Conservation (phyloP, 2,329 filamentous ascomycete genomes). For the Beauveria caledonica region DNA sequence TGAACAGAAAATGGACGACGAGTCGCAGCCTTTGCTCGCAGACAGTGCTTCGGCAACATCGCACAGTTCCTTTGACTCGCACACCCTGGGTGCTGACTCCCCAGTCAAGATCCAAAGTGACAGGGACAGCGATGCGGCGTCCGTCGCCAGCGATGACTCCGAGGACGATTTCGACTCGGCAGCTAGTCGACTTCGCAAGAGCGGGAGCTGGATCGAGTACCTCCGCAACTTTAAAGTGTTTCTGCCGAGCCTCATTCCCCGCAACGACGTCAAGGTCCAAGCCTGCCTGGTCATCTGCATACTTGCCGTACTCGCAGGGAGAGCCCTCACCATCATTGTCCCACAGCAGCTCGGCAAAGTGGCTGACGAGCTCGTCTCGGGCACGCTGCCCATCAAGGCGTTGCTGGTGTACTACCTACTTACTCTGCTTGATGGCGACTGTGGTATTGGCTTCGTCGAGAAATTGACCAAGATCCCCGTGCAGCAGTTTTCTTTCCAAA, state of each 20-base stretch:
- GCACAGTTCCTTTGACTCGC: neutral
- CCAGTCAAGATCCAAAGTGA: neutral
- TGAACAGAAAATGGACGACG: neutral
- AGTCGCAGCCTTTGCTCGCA: neutral
- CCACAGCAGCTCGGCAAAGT: neutral
- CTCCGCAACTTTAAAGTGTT: neutral
- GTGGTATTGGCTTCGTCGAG: constrained; percentile 13
- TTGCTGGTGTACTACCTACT: neutral
- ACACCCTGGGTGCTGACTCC: neutral
- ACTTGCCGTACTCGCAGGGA: neutral
- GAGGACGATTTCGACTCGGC: neutral
- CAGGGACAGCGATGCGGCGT: neutral
- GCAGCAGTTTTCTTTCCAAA: constrained; percentile 27
- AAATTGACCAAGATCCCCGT: constrained; percentile 25
- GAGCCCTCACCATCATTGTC: neutral
- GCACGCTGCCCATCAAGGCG: neutral
- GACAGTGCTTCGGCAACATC: neutral
- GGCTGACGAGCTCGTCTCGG: neutral
- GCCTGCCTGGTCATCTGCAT: neutral
- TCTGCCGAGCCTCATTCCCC: neutral
- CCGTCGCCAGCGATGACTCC: neutral
- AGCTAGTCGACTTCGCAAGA: neutral
- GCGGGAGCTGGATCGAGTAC: constrained; percentile 3
- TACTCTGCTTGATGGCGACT: neutral
- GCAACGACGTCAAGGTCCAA: constrained; percentile 2